Percentiles rank a stretch among this genome's conserved stretches.
These are phyloP conservation scores for Xylaria curta DNA, from an alignment of 495 filamentous ascomycete species.

Conservation along the genomic window DNA sequence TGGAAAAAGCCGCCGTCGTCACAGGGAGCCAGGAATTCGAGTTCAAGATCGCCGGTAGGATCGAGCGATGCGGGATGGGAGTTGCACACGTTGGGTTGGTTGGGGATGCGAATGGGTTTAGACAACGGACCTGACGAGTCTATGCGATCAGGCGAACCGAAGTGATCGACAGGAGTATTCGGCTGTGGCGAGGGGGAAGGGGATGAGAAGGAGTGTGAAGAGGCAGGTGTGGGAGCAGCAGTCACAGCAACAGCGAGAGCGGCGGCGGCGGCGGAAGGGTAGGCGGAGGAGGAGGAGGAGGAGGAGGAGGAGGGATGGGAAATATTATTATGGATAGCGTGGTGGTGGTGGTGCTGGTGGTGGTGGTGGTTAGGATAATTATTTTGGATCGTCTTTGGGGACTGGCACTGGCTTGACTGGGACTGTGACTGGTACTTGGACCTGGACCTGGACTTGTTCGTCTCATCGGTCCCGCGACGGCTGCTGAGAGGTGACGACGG, in stretches of 20 bases:
- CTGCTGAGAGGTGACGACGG: slow-evolving; percentile 25
- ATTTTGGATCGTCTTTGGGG: slow-evolving; percentile 23
- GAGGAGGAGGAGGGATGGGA: slow-evolving; percentile 24
- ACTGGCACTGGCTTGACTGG: slow-evolving; percentile 17
- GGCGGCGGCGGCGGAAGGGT: slow-evolving; percentile 25
- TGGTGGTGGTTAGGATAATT: slow-evolving; percentile 33
- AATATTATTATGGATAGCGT: slow-evolving; percentile 38
- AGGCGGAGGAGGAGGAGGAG: slow-evolving; percentile 26
- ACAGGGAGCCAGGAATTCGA: slow-evolving; percentile 22
- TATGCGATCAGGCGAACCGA: slow-evolving; percentile 39
- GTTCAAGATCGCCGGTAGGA: slow-evolving; percentile 25
- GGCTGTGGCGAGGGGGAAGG: slow-evolving; percentile 50
- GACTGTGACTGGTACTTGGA: slow-evolving; percentile 12
- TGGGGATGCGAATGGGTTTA: slow-evolving; percentile 42
- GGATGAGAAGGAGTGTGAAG: slow-evolving; percentile 44
- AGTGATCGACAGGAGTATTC: slow-evolving; percentile 48
- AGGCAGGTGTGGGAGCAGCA: slow-evolving; percentile 41
- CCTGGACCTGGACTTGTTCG: slow-evolving; percentile 19
- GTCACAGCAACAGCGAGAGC: slow-evolving; percentile 29
- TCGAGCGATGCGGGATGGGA: slow-evolving; percentile 40
- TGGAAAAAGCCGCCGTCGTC: slow-evolving; percentile 34
- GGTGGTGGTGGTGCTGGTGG: slow-evolving; percentile 37
- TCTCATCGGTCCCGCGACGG: slow-evolving; percentile 30
- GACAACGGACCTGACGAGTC: slow-evolving; percentile 34
- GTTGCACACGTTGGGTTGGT: slow-evolving; percentile 29